Conservation (phyloP, 352 stramenopile species). For the Phytophthora chlamydospora region DNA sequence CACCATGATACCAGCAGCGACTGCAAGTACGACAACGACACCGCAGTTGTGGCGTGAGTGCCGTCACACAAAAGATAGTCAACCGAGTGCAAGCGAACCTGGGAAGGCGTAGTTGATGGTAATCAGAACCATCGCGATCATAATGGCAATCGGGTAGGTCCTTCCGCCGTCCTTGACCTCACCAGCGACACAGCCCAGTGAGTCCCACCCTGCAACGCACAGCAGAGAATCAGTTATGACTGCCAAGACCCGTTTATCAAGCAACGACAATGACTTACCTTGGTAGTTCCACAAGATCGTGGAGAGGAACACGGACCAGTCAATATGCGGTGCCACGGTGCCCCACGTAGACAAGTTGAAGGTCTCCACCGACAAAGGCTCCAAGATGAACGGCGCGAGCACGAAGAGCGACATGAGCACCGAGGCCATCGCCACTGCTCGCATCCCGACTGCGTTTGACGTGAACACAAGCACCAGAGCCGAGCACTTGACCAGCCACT, state of each 20-base stretch:
- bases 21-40: conserved; percentile 24
- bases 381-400: conserved; percentile 78
- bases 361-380: conserved; percentile 72
- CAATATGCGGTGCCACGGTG: conserved; percentile 64
- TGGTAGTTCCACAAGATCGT: conserved; percentile 90
- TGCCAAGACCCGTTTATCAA: not conserved
- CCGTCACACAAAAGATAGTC: not conserved
- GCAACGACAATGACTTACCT: conserved; percentile 32
- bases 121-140: conserved; percentile 83
- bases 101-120: conserved; percentile 89
- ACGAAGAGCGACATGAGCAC: conserved; percentile 87
- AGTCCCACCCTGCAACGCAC: conserved; percentile 66
- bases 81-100: conserved; percentile 27
- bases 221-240: conserved; percentile 1
- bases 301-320: conserved; percentile 88
- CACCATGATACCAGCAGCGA: conserved; percentile 81
- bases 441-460: conserved; percentile 80
- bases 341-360: conserved; percentile 82
- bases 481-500: conserved; percentile 75
- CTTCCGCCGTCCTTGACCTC: conserved; percentile 83
- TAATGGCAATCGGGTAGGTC: conserved; percentile 85
- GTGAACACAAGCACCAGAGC: conserved; percentile 76
- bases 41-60: not conserved
- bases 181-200: conserved; percentile 81
- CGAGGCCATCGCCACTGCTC: conserved; percentile 71